Conservation (phyloP, 2,329 filamentous ascomycete species). For the Penicillium sp. region DNA sequence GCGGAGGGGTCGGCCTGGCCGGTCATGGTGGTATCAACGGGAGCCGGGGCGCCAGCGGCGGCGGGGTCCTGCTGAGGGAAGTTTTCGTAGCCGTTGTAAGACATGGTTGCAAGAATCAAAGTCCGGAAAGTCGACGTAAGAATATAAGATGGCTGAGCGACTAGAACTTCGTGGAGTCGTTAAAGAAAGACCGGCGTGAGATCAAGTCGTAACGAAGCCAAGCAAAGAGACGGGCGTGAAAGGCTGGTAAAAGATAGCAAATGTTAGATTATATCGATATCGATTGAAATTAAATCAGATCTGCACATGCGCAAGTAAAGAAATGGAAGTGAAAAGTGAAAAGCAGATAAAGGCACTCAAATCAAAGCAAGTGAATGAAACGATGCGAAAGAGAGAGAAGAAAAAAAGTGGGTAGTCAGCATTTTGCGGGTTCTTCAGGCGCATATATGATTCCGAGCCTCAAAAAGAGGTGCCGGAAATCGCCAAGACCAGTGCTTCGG, state of each 20-base stretch:
- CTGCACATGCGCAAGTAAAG: slow-evolving; percentile 17
- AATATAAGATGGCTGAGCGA: slow-evolving; percentile 36
- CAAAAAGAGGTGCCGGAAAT: slow-evolving; percentile 7
- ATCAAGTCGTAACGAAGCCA: slow-evolving; percentile 34
- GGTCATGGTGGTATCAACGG: slow-evolving; percentile 54
- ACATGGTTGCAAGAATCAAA: slow-evolving; percentile 52
- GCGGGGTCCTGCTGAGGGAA: slow-evolving; percentile 59
- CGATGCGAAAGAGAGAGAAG: neutral
- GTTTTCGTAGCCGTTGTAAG: slow-evolving; percentile 64
- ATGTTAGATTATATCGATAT: slow-evolving; percentile 13
- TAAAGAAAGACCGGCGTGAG: slow-evolving; percentile 39
- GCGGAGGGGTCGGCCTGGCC: slow-evolving; percentile 57
- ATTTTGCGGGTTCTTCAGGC: neutral
- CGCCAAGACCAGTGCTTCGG: slow-evolving; percentile 13
- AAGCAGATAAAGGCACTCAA: neutral
- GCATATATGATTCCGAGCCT: slow-evolving; percentile 9
- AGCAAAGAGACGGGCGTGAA: slow-evolving; percentile 23
- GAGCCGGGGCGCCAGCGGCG: slow-evolving; percentile 46
- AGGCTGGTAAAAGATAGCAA: slow-evolving; percentile 19
- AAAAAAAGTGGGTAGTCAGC: slow-evolving; percentile 7
- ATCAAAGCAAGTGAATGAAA: neutral
- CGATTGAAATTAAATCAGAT: neutral
- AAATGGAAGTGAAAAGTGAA: slow-evolving; percentile 11
- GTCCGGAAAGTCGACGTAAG: slow-evolving; percentile 25
- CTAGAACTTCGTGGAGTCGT: slow-evolving; percentile 42